Conservation (phyloP, 176 grass and related monocot species). For the Thinopyrum elongatum region DNA sequence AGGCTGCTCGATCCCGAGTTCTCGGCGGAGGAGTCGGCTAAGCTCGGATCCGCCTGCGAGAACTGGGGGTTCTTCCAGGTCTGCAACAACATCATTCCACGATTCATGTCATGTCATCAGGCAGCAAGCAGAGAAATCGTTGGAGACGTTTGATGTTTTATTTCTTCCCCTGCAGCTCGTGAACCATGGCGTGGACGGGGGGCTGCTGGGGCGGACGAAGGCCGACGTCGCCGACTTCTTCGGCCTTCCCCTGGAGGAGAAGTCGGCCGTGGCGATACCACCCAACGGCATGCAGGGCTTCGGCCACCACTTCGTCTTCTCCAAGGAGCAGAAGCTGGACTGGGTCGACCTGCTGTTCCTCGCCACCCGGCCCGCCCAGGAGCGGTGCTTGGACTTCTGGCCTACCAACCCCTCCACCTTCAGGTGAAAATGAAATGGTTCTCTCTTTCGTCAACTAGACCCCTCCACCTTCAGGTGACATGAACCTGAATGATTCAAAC, state of each 20-base stretch:
- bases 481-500: too few species aligned
- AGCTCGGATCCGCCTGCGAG: slow-evolving; percentile 50
- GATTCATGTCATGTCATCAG: background rate
- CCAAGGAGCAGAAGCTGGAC: slow-evolving; percentile 71
- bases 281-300: slow-evolving; percentile 51
- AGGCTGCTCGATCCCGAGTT: slow-evolving; percentile 34
- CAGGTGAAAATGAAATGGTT: slow-evolving; percentile 22
- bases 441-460: background rate
- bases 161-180: slow-evolving; percentile 12
- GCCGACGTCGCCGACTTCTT: slow-evolving; percentile 47
- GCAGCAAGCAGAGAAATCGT: background rate
- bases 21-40: slow-evolving; percentile 32
- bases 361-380: slow-evolving; percentile 14
- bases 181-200: slow-evolving; percentile 38
- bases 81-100: background rate
- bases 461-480: too few species aligned
- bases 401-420: slow-evolving; percentile 39
- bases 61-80: slow-evolving; percentile 66
- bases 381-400: slow-evolving; percentile 45
- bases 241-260: slow-evolving; percentile 43
- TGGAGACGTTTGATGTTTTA: background rate
- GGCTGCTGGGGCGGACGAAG: slow-evolving; percentile 12
- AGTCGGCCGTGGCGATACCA: slow-evolving; percentile 21
- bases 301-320: slow-evolving; percentile 61
- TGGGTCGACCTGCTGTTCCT: slow-evolving; percentile 47